phyloP scores from a whole-genome alignment of 805 yeast genomes.

The Blastobotrys mokoenaii region DNA sequence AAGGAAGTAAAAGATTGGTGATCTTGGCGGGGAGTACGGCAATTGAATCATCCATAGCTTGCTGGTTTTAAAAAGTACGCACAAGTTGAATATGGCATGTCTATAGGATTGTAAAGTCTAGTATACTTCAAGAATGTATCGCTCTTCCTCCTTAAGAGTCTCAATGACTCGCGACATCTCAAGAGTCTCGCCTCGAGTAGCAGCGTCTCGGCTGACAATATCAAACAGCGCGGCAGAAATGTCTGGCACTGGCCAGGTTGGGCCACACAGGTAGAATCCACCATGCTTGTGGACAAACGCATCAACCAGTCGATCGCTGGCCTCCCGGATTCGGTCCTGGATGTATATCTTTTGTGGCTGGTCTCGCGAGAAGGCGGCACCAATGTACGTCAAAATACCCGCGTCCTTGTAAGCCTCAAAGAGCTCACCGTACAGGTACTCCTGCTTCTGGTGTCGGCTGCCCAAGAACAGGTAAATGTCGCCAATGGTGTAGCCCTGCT shows the following conservation, averaged over 20 bases:
- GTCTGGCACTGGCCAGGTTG: conserved; percentile 99
- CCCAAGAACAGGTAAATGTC: conserved; percentile 83
- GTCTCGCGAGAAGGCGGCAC: conserved; percentile 97
- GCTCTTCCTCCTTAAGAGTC: conserved; percentile 84
- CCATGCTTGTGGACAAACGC: conserved; percentile 76
- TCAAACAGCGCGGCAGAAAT: conserved; percentile 84
- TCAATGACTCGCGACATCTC: conserved; percentile 79
- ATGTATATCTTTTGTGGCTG: conserved; percentile 91
- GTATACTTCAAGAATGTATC: conserved; percentile 90
- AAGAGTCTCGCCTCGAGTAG: conserved; percentile 51
- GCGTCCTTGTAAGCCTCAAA: conserved; percentile 96
- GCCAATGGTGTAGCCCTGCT: conserved; percentile 85
- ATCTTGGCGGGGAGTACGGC: too few species aligned
- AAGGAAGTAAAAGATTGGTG: too few species aligned
- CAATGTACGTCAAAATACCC: conserved; percentile 85
- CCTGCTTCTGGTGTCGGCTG: conserved; percentile 91
- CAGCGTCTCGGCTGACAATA: conserved; percentile 65
- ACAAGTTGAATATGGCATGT: too few species aligned
- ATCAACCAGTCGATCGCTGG: conserved; percentile 60
- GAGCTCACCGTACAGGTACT: conserved; percentile 89
- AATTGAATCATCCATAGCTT: too few species aligned
- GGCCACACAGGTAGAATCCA: conserved; percentile 94
- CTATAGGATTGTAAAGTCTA: too few species aligned
- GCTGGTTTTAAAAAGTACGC: too few species aligned
- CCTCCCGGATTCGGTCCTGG: conserved; percentile 84